Evolutionary conservation across 106 monocot genomes (phyloP), one percentile per base, ranked within the genome.

Genomic region (Acanthochlamys bracteata): DNA sequence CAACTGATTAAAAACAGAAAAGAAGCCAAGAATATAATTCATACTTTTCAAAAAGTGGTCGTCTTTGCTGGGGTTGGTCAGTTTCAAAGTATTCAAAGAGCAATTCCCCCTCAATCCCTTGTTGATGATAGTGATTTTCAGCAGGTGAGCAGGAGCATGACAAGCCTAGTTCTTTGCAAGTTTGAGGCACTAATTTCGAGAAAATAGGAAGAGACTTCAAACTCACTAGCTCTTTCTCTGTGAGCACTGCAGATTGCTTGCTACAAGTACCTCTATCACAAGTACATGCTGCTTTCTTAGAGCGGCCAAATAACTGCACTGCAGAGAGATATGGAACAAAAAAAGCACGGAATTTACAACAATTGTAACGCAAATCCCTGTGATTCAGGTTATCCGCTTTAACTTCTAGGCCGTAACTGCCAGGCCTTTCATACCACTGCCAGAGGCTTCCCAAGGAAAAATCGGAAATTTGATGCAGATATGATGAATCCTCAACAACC

Each of bases 251-350:
- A 11, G 13, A 23, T 22, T 25, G 17, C 65, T 43, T 75, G 23
- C 27, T 52, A 39, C 41, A 39, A 43, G 42, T 0, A 33, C 19
- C 55, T 23, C 26, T 21, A 52, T 25, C 53, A 54, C 10, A 8
- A 24, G 58, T 6, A 16, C 22, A 25, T 52, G 43, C 26, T 3
- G 55, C 3, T 25, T 39, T 55, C 0, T 43, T 68, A 40, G 66
- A 39, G 55, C 26, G 59, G n/a, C 61, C 53, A 66, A 94, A 89
- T 64, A 94, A 69, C 68, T 94, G 93, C 17, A 94, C 78, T 20
- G 93, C 89, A 26, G 93, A 94, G 25, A 94, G 93, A 79, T 78
- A 94, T 14, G 93, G 94, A 33, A 90, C 90, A 68, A 94, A 94
- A 73, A 86, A 86, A 42, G 94, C 86, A 45, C 59, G 69, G 39